Conservation (phyloP, 257 asterid genomes). For the Craterostigma plantagineum region DNA sequence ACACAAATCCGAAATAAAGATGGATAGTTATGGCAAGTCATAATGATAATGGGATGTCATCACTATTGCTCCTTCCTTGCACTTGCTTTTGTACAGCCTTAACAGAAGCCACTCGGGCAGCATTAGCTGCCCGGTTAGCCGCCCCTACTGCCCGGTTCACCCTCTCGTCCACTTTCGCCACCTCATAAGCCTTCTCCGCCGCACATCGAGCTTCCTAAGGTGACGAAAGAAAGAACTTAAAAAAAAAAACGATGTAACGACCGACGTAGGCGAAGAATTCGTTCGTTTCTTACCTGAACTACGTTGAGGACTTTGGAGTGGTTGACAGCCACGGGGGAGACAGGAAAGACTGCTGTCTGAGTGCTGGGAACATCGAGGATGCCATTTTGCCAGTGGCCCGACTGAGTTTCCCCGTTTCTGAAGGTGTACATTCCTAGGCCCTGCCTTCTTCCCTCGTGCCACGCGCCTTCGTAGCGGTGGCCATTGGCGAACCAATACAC, state of each 20-base stretch:
- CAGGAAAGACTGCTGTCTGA: conserved; percentile 37
- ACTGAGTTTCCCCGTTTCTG: conserved; percentile 65
- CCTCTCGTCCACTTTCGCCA: conserved; percentile 73
- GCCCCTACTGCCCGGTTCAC: conserved; percentile 62
- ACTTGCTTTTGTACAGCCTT: conserved; percentile 78
- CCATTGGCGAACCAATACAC: conserved; percentile 65
- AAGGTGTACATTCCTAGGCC: conserved; percentile 83
- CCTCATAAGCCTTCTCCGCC: conserved; percentile 65
- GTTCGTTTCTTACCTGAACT: conserved; percentile 61
- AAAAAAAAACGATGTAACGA: too few species aligned
- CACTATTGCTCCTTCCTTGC: conserved; percentile 45
- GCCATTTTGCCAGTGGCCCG: conserved; percentile 91
- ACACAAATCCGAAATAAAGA: too few species aligned
- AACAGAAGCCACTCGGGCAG: conserved; percentile 80
- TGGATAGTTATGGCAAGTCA: too few species aligned
- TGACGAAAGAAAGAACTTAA: too few species aligned
- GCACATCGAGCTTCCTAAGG: conserved; percentile 71
- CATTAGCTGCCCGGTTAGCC: conserved; percentile 68
- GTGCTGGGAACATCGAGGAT: conserved; percentile 79
- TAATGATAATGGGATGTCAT: conserved; percentile 27
- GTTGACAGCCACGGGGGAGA: conserved; percentile 72
- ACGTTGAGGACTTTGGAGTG: conserved; percentile 74
- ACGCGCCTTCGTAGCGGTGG: conserved; percentile 78
- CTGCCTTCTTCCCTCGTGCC: conserved; percentile 89
- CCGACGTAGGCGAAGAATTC: too few species aligned